Conservation (phyloP, 108 stramenopile genomes). For the Schizochytrium sp. region DNA sequence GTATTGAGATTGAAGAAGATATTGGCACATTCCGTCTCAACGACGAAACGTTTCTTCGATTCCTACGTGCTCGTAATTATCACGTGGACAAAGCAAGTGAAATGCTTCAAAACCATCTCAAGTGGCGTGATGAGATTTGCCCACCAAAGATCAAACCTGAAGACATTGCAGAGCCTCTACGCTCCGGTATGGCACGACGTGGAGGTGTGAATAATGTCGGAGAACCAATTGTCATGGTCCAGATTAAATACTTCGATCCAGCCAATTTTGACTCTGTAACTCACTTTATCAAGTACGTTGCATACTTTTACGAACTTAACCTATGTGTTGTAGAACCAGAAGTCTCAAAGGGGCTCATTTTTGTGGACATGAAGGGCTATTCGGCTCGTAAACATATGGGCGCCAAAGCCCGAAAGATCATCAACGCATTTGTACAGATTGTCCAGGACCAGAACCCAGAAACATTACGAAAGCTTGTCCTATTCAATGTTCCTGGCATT, state of each 20-base stretch:
- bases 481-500: conserved; percentile 44
- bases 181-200: conserved; percentile 21
- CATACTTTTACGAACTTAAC: conserved; percentile 40
- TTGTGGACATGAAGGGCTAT: conserved; percentile 40
- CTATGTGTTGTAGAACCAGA: background rate
- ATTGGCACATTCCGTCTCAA: conserved; percentile 57
- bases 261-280: conserved; percentile 43
- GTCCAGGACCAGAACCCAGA: conserved; percentile 55
- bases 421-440: conserved; percentile 5
- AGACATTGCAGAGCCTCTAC: background rate
- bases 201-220: background rate
- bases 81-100: conserved; percentile 15
- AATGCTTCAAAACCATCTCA: conserved; percentile 22
- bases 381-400: conserved; percentile 8
- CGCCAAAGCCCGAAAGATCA: conserved; percentile 51
- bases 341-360: conserved; percentile 9
- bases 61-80: conserved; percentile 18
- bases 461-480: background rate
- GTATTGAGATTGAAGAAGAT: conserved; percentile 40
- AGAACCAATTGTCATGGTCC: conserved; percentile 40
- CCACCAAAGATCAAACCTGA: background rate
- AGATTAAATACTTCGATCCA: background rate
- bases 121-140: conserved; percentile 8
- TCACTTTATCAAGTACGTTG: background rate
- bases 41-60: conserved; percentile 42